Conservation (phyloP, 2,329 filamentous ascomycete genomes). For the Verticillium klebahnii region DNA sequence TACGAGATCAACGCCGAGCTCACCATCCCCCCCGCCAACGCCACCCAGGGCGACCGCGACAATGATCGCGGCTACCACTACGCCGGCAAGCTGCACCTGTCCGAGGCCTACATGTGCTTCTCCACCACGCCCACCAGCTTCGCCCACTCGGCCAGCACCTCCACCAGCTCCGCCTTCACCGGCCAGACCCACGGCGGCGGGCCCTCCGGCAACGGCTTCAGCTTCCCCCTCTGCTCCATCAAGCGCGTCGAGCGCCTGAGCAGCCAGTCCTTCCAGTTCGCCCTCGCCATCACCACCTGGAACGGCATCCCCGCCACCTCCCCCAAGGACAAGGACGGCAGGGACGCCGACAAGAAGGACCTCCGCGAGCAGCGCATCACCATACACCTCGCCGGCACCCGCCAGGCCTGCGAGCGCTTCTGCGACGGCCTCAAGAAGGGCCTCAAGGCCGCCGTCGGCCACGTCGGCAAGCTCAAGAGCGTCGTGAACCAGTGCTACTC, state of each 20-base stretch:
- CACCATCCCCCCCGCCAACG: conserved; percentile 72
- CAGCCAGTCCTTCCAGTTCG: conserved; percentile 87
- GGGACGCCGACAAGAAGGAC: conserved; percentile 34
- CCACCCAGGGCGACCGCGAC: conserved; percentile 65
- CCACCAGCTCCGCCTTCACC: conserved; percentile 78
- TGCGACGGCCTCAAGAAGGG: conserved; percentile 94
- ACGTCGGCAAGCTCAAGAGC: conserved; percentile 76
- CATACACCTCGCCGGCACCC: conserved; percentile 82
- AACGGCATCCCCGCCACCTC: conserved; percentile 63
- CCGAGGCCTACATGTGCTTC: conserved; percentile 94
- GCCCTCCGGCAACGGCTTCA: conserved; percentile 93
- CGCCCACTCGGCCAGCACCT: conserved; percentile 70
- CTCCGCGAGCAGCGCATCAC: conserved; percentile 76
- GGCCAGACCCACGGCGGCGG: conserved; percentile 91
- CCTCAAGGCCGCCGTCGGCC: conserved; percentile 78
- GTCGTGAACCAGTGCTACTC: conserved; percentile 87
- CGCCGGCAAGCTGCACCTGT: conserved; percentile 86
- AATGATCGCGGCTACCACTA: conserved; percentile 79
- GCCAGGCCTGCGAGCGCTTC: conserved; percentile 88
- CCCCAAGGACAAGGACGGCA: conserved; percentile 41
- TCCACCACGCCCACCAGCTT: conserved; percentile 91
- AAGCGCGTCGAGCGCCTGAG: conserved; percentile 88
- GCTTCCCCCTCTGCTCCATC: conserved; percentile 86
- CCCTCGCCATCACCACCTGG: conserved; percentile 92
- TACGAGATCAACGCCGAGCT: conserved; percentile 97